Percentiles rank a stretch among this genome's conserved stretches.
Conservation (phyloP, 768 basidiomycete species). For the Suillus discolor region DNA sequence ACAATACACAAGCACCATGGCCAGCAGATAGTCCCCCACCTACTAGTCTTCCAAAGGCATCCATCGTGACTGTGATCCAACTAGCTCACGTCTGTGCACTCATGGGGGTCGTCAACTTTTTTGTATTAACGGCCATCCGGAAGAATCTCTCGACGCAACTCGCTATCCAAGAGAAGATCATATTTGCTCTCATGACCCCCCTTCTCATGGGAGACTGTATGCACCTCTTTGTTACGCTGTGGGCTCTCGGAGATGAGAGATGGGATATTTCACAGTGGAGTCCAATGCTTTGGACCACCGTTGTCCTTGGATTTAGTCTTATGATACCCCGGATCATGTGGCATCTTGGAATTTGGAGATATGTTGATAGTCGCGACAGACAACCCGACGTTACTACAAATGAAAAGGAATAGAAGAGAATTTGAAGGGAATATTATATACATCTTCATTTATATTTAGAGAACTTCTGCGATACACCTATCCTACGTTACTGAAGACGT, state of each 20-base stretch:
- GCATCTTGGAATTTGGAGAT: conserved; percentile 76
- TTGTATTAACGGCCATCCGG: conserved; percentile 62
- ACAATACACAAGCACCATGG: conserved; percentile 81
- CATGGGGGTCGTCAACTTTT: conserved; percentile 69
- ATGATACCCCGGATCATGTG: conserved; percentile 73
- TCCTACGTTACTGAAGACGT: conserved; percentile 11
- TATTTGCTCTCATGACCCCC: conserved; percentile 62
- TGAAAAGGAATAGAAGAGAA: conserved; percentile 1
- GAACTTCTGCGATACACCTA: conserved; percentile 9
- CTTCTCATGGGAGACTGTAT: conserved; percentile 69
- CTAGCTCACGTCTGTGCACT: conserved; percentile 80
- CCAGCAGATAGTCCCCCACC: conserved; percentile 49
- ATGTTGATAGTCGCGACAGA: conserved; percentile 67
- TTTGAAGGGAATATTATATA: conserved; percentile 16
- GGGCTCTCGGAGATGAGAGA: conserved; percentile 72
- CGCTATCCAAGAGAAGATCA: conserved; percentile 73
- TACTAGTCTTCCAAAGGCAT: conserved; percentile 54
- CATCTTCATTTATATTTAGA: conserved; percentile 22
- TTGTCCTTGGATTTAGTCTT: conserved; percentile 62
- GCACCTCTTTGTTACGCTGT: conserved; percentile 69
- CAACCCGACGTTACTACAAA: background rate
- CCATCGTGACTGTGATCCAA: conserved; percentile 70
- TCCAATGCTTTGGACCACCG: conserved; percentile 69
- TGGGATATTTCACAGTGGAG: conserved; percentile 67
- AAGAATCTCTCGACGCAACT: conserved; percentile 59